Base-by-base conservation (phyloP, 2,329 filamentous ascomycete species). In the Cercospora sp. region DNA sequence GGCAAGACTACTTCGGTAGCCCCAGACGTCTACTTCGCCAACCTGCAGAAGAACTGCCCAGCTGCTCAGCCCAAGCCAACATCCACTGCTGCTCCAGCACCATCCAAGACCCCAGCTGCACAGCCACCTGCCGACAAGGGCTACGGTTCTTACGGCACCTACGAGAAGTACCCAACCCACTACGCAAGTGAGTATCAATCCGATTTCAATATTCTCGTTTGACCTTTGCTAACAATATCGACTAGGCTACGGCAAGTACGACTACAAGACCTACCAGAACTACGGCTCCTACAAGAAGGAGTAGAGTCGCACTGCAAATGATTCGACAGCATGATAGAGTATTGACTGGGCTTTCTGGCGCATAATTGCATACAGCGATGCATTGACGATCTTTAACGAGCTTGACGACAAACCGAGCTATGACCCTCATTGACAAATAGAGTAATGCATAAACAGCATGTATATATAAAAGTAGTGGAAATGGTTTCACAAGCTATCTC, bases 111-210 rank as follows among this genome's bases (percentile, higher is more conserved):
- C 10, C 45, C 45, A 13, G 45, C 21, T 13, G 16, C 53, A 18
- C 13, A 16, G 28, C 61, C 61, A 68, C 24, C 66, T 7, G 53
- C 53, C 12, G 55, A 59, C 55, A 60, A 40, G 18, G 24, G 26
- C n/a, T 69, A 69, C 34, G 64, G 59, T 26, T 65, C 49, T 13
- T 69, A 69, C 45, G 61, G 45, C n/a, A 37, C 55, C 16, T 63
- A 53, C 49, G 45, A 49, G 16, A 63, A 63, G 10, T 63, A 63
- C 10, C 45, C 61, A 45, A 28, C 28, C 13, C 28, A 34, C 55
- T 59, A 59, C 55, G 55, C 55, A 7, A 53, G 49, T 53, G 24
- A 53, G 49, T 53, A 53, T 16, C 7, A 16, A 3, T n/a, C 24
- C 24, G 6, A 3, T 53, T 6, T 26, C 5, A 10, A 21, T 10